These are phyloP conservation scores for Phaeoacremonium minimum DNA, from an alignment of 2,329 filamentous ascomycete species.

Conservation along the genomic window DNA sequence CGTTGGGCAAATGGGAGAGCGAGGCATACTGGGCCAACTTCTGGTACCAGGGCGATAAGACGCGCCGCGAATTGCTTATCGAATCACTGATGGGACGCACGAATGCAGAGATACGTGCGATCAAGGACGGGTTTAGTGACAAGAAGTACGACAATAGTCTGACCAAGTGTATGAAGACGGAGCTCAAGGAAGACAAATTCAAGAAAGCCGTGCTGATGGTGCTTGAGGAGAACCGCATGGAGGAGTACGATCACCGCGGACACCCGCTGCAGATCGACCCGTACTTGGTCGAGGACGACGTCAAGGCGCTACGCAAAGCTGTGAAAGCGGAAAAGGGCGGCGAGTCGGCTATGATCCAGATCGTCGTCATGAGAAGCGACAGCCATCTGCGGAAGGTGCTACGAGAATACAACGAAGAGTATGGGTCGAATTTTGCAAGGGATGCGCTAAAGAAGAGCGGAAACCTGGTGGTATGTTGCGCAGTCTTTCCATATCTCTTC, in stretches of 20 bases:
- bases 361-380: conserved; percentile 79
- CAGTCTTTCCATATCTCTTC: conserved; percentile 1
- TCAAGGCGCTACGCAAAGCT: conserved; percentile 62
- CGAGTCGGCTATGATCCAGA: conserved; percentile 80
- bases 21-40: conserved; percentile 98
- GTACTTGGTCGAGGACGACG: conserved; percentile 64
- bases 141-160: conserved; percentile 86
- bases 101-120: conserved; percentile 80
- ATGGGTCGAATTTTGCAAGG: conserved; percentile 77
- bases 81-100: conserved; percentile 87
- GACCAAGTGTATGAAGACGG: conserved; percentile 80
- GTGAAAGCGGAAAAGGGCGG: conserved; percentile 75
- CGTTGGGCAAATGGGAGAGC: conserved; percentile 84
- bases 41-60: conserved; percentile 89
- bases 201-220: conserved; percentile 81
- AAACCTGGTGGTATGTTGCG: conserved; percentile 78
- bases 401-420: conserved; percentile 68
- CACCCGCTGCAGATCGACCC: conserved; percentile 52
- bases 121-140: conserved; percentile 86
- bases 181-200: conserved; percentile 95
- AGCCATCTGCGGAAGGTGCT: conserved; percentile 77
- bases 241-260: conserved; percentile 68
- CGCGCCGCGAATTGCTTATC: conserved; percentile 82
- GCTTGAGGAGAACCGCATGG: conserved; percentile 78
- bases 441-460: conserved; percentile 84